phyloP scores from a whole-genome alignment of 2,329 filamentous ascomycete species.

The Xylariaceae sp. region DNA sequence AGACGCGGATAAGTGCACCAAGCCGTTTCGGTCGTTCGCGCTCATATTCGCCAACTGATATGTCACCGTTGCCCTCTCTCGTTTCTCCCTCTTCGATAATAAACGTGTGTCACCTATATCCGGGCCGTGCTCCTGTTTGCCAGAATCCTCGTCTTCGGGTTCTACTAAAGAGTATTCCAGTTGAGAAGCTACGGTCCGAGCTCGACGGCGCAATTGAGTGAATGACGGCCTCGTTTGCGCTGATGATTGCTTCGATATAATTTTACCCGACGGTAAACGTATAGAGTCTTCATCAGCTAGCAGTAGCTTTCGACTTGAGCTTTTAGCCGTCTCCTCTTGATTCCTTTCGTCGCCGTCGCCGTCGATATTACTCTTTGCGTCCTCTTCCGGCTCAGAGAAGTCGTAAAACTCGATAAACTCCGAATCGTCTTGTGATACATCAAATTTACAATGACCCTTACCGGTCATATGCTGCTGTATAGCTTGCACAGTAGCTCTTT shows the following conservation, averaged over 20 bases:
- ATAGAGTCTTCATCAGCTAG: slow-evolving; percentile 32
- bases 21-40: slow-evolving; percentile 29
- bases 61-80: slow-evolving; percentile 26
- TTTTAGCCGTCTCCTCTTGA: slow-evolving; percentile 1
- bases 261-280: slow-evolving; percentile 36
- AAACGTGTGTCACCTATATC: slow-evolving; percentile 17
- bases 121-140: slow-evolving; percentile 20
- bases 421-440: slow-evolving; percentile 31
- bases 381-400: slow-evolving; percentile 27
- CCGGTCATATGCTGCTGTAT: slow-evolving; percentile 51
- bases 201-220: slow-evolving; percentile 24
- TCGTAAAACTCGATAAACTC: slow-evolving; percentile 40
- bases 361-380: slow-evolving; percentile 19
- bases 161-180: slow-evolving; percentile 21
- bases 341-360: slow-evolving; percentile 3
- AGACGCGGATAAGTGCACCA: slow-evolving; percentile 32
- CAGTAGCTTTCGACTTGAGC: slow-evolving; percentile 19
- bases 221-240: slow-evolving; percentile 18
- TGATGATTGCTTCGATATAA: slow-evolving; percentile 33
- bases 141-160: slow-evolving; percentile 11
- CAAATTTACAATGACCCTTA: slow-evolving; percentile 38
- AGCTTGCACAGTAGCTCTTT: slow-evolving; percentile 49
- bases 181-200: slow-evolving; percentile 21
- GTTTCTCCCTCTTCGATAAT: slow-evolving; percentile 33
- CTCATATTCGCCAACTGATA: slow-evolving; percentile 33